A percentile compares a stretch with the other conserved stretches of the same genome.
Conservation (phyloP, 331 rosid genomes). For the Dryas integrifolia region DNA sequence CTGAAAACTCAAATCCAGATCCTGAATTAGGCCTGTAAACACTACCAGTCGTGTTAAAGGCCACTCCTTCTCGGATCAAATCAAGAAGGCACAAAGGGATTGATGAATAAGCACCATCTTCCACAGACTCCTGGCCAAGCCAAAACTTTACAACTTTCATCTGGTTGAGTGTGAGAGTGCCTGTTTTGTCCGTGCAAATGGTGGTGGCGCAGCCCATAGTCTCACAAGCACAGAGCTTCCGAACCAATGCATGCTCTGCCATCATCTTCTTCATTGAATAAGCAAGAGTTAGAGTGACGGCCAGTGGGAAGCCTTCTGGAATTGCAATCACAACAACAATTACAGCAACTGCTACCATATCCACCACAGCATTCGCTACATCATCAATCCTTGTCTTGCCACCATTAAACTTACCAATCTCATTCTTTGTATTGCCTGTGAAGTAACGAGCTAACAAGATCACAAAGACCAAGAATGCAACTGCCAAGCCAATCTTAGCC, state of each 20-base stretch:
- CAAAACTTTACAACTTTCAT: constrained; percentile 37
- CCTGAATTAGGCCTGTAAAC: constrained; percentile 17
- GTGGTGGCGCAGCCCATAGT: constrained; percentile 38
- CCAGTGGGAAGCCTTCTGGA: constrained; percentile 35
- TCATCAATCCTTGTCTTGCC: constrained; percentile 24
- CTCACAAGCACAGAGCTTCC: constrained; percentile 32
- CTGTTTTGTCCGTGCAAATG: constrained; percentile 39
- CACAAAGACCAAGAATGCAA: constrained; percentile 31
- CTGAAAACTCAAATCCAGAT: constrained; percentile 27
- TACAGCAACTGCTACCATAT: constrained; percentile 33
- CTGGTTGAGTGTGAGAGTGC: constrained; percentile 26
- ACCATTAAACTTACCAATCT: constrained; percentile 31
- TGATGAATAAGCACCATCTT: not conserved
- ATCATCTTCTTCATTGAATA: constrained; percentile 45
- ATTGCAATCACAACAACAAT: constrained; percentile 38
- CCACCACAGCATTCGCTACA: constrained; percentile 19
- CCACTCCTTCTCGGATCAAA: constrained; percentile 35
- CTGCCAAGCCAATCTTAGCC: constrained; percentile 30
- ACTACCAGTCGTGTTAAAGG: constrained; percentile 38
- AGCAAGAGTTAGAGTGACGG: constrained; percentile 33
- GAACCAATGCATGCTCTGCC: constrained; percentile 31
- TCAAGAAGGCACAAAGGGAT: constrained; percentile 14
- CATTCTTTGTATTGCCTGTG: constrained; percentile 25
- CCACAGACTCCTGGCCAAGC: constrained; percentile 18
- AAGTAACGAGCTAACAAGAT: constrained; percentile 28